Conservation (phyloP, 306 rosid genomes). For the Geum urbanum region DNA sequence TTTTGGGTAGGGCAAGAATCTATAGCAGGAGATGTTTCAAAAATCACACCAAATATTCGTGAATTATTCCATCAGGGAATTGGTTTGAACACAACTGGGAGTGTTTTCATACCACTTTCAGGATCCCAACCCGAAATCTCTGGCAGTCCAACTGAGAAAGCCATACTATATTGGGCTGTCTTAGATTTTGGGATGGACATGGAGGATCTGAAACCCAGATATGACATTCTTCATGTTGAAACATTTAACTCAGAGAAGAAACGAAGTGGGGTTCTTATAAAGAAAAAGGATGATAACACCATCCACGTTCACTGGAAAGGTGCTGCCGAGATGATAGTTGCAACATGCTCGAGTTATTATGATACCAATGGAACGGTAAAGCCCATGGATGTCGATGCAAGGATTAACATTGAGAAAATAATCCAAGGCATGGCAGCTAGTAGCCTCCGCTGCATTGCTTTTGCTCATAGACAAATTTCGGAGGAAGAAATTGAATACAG, state of each 20-base stretch:
- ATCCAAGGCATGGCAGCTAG: conserved; percentile 90
- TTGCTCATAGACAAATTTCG: conserved; percentile 49
- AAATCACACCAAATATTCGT: conserved; percentile 34
- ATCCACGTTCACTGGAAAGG: conserved; percentile 86
- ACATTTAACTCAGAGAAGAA: conserved; percentile 83
- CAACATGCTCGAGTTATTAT: conserved; percentile 58
- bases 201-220: conserved; percentile 49
- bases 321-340: conserved; percentile 79
- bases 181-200: conserved; percentile 56
- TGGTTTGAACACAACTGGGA: conserved; percentile 72
- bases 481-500: conserved; percentile 33
- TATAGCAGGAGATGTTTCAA: conserved; percentile 28
- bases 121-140: conserved; percentile 60
- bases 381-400: conserved; percentile 39
- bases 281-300: conserved; percentile 35
- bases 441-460: conserved; percentile 83
- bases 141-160: conserved; percentile 85
- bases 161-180: conserved; percentile 71
- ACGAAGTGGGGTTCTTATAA: conserved; percentile 68
- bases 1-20: conserved; percentile 61
- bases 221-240: conserved; percentile 59
- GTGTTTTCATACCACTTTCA: conserved; percentile 43
- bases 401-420: conserved; percentile 38
- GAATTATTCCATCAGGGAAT: conserved; percentile 61
- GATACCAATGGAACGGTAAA: conserved; percentile 42